Evolutionary conservation across 1,139 yeast genomes (phyloP).

Genomic region (Scheffersomyces illinoinensis): DNA sequence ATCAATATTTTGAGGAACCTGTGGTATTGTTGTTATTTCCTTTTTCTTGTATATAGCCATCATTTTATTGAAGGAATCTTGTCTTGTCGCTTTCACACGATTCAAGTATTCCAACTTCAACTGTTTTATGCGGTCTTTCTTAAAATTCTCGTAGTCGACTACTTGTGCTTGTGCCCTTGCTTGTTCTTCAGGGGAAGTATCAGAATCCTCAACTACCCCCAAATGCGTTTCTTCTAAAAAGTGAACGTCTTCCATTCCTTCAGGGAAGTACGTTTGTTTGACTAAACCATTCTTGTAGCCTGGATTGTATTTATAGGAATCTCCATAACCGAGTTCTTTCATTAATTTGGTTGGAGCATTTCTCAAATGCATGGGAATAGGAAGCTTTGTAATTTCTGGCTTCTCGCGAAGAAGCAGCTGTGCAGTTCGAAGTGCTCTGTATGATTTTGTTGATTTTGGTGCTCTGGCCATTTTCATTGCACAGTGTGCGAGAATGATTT

Average conservation of each 20-base stretch:
- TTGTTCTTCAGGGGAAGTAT: slow-evolving; percentile 23
- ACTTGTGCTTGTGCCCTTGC: slow-evolving; percentile 22
- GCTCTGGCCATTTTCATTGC: slow-evolving; percentile 86
- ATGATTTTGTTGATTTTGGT: slow-evolving; percentile 80
- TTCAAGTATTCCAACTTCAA: slow-evolving; percentile 8
- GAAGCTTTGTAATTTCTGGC: slow-evolving; percentile 63
- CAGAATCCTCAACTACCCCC: slow-evolving; percentile 29
- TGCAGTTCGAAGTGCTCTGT: slow-evolving; percentile 72
- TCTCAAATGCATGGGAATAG: slow-evolving; percentile 78
- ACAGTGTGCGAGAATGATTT: slow-evolving; percentile 85
- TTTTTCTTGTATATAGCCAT: slow-evolving; percentile 27
- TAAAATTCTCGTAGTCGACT: slow-evolving; percentile 29
- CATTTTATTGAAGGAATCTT: neutral
- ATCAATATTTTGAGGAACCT: slow-evolving; percentile 42
- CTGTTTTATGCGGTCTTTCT: slow-evolving; percentile 13
- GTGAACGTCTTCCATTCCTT: slow-evolving; percentile 33
- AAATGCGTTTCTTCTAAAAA: slow-evolving; percentile 44
- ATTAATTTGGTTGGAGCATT: slow-evolving; percentile 92
- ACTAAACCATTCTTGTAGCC: slow-evolving; percentile 71
- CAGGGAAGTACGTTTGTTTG: slow-evolving; percentile 69
- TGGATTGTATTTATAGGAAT: slow-evolving; percentile 87
- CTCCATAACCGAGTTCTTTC: slow-evolving; percentile 85
- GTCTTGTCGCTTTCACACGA: slow-evolving; percentile 2
- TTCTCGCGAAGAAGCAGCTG: slow-evolving; percentile 57
- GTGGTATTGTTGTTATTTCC: slow-evolving; percentile 37